Conservation (phyloP, 1,284 basidiomycete species). For the Malassezia arunalokei region DNA sequence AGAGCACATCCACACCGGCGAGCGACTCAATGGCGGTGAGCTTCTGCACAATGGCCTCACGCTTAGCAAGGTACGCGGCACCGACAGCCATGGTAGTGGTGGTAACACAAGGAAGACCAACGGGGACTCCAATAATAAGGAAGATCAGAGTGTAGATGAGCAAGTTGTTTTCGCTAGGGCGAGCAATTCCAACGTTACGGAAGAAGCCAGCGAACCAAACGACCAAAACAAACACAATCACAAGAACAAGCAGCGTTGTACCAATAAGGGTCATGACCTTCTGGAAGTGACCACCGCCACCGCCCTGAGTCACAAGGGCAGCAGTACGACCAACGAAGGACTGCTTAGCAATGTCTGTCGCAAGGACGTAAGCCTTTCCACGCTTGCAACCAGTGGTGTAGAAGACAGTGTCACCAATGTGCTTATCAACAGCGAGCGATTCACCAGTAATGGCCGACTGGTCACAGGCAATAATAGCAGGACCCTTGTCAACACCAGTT, state of each 20-base stretch:
- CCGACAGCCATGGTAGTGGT: slow-evolving; percentile 54
- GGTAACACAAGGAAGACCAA: slow-evolving; percentile 53
- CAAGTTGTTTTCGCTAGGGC: slow-evolving; percentile 50
- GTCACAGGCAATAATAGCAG: slow-evolving; percentile 51
- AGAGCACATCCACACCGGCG: slow-evolving; percentile 54
- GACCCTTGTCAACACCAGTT: slow-evolving; percentile 49
- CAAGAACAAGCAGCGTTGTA: slow-evolving; percentile 51
- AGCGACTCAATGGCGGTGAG: slow-evolving; percentile 55
- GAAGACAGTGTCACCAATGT: slow-evolving; percentile 51
- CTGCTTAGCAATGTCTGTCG: slow-evolving; percentile 50
- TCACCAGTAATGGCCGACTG: slow-evolving; percentile 54
- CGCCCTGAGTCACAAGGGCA: slow-evolving; percentile 47
- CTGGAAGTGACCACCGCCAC: slow-evolving; percentile 51
- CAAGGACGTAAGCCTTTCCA: slow-evolving; percentile 51
- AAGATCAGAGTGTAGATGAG: slow-evolving; percentile 52
- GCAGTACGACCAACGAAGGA: slow-evolving; percentile 51
- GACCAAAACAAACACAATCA: slow-evolving; percentile 51
- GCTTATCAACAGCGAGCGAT: slow-evolving; percentile 54
- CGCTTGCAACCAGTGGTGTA: slow-evolving; percentile 51
- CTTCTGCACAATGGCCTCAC: slow-evolving; percentile 56
- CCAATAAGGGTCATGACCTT: slow-evolving; percentile 52
- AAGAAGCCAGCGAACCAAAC: slow-evolving; percentile 51
- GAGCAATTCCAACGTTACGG: slow-evolving; percentile 49
- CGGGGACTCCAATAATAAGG: slow-evolving; percentile 53
- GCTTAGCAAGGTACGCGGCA: slow-evolving; percentile 53